Evolutionary conservation across 2,329 filamentous ascomycete genomes (phyloP), one percentile per base, ranked within the genome.

Genomic region (Ascochyta koolunga): DNA sequence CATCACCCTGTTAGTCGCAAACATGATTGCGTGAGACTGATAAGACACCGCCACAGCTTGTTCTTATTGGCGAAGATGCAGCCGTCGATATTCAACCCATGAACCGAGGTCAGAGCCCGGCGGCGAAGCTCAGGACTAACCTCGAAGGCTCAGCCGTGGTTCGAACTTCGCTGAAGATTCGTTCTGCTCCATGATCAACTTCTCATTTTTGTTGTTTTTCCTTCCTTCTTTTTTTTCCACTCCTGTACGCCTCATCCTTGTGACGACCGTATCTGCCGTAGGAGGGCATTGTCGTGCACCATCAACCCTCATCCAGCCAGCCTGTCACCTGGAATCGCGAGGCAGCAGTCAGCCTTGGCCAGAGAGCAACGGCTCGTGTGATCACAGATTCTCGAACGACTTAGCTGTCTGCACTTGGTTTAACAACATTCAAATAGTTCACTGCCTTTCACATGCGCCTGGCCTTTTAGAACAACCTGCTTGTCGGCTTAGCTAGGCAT

Each of bases 1-100:
- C 43, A 48, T 59, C 51, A 46, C 36, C 31, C 27, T 39, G 31
- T 46, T 61, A 62, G 62, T 56, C 36, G 43, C 43, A 52, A 36
- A 41, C 25, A 24, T 49, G 43, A 58, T 53, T 55, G 52, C 44
- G 50, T 36, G 33, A 33, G 47, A 54, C 56, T 52, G 54, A 56
- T 58, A 58, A 56, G 39, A 50, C 19, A 41, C 36, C 36, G 51
- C 51, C 51, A 54, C 51, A 50, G 22, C 40, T 11, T 31, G 29
- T 4, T 39, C 24, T 29, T 16, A 54, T 54, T 54, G 51, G 51
- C 21, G 35, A 49, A 36, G 33, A 54, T 49, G 29, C 29, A 50
- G 9, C 13, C 41, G 31, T 25, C 35, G 29, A 46, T 46, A 50
- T 19, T 32, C n/a, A 13, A 33, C 37, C 35, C 40, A 37, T 54